Evolutionary conservation across 495 filamentous ascomycete species (phyloP), one percentile per base, ranked within the genome.

Genomic region (Aspergillus bertholletiae): DNA sequence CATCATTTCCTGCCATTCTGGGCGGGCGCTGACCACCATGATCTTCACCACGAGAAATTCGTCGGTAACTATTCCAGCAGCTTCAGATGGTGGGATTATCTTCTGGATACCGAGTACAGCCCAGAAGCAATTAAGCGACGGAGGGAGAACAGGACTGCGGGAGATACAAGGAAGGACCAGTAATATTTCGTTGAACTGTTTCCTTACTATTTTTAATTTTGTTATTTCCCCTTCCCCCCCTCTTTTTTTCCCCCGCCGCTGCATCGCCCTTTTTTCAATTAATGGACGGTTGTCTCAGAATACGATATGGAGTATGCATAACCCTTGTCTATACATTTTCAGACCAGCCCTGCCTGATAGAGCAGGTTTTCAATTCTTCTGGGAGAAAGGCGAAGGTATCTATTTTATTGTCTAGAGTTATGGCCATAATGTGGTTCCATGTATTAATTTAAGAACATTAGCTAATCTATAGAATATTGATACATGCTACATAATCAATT

Each of bases 31-130:
- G 86, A 96, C 55, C 92, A 97, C 75, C 94, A 98, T 73, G 94
- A 98, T 67, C 76, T 89, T 24, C 94, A 98, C 72, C 94, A 98
- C 72, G 94, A 98, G 78, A 84, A 87, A 56, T 98, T 98, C 79
- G 89, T 97, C 61, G 94, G 94, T 50, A 98, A 98, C 76, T 98
- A 96, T 70, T 80, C 93, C 22, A 96, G 91, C 68, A 95, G 90
- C 76, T 98, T 98, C 83, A 83, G 95, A 65, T 98, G 95, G 95
- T 97, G 95, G 94, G 94, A 98, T 72, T 94, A 88, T 68, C 58
- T 88, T 57, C 81, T 97, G 51, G 92, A 97, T 71, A 98, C 94
- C 48, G 92, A 98, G 77, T 88, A 90, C 58, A 89, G 88, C 34
- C 85, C 89, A 5, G 94, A 94, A 69, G 89, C 94, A 8, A 78